phyloP scores from a whole-genome alignment of 2,329 filamentous ascomycete genomes.

The Didymella keratinophila region DNA sequence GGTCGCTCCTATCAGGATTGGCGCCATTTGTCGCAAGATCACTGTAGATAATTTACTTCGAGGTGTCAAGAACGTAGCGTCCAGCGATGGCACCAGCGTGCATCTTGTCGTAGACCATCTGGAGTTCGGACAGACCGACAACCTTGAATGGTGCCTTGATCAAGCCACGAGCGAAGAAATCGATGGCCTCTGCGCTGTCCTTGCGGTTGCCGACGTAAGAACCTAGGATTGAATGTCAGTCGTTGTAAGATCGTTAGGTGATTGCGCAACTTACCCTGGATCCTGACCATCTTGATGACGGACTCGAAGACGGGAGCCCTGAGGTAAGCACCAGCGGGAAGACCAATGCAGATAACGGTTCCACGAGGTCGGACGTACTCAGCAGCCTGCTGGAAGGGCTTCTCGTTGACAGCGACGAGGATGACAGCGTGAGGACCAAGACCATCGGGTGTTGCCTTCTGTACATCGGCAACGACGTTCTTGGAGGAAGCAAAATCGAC shows the following conservation, averaged over 20 bases:
- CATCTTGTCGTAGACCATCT: constrained; percentile 78
- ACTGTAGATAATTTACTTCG: constrained; percentile 33
- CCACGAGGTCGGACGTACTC: constrained; percentile 86
- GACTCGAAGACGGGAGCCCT: constrained; percentile 88
- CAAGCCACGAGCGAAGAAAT: constrained; percentile 84
- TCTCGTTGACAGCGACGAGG: constrained; percentile 84
- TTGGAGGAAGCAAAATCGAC: constrained; percentile 81
- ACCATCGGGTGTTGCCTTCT: constrained; percentile 79
- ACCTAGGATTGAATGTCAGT: constrained; percentile 2
- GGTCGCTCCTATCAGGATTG: constrained; percentile 14
- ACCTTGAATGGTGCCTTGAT: constrained; percentile 90
- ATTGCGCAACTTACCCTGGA: constrained; percentile 61
- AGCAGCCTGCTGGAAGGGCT: constrained; percentile 90
- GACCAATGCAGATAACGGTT: constrained; percentile 85
- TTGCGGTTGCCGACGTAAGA: constrained; percentile 88
- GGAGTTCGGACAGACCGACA: constrained; percentile 80
- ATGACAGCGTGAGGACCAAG: constrained; percentile 88
- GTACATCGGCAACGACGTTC: constrained; percentile 84
- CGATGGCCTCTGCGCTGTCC: constrained; percentile 86
- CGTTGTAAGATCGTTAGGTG: constrained; percentile 33
- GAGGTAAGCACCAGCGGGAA: constrained; percentile 79
- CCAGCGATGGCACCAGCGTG: constrained; percentile 75
- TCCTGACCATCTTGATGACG: constrained; percentile 87
- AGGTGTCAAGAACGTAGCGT: constrained; percentile 78
- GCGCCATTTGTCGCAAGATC: background rate